phyloP scores from a whole-genome alignment of 2,329 filamentous ascomycete genomes.

The Fusarium fujikuroi region DNA sequence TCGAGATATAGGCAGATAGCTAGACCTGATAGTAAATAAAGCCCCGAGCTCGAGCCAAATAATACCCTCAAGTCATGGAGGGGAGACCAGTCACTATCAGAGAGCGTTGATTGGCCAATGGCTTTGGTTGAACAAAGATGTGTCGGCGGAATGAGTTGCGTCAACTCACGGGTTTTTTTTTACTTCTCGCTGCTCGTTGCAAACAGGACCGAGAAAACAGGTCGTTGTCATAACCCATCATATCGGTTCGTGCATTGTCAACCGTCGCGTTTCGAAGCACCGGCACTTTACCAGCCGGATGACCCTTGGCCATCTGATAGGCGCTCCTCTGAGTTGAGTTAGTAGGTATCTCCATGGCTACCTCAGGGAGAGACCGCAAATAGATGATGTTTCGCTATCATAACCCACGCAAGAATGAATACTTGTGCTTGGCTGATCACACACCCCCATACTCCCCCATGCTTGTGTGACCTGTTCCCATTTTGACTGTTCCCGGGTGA shows the following conservation, averaged over 20 bases:
- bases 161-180: slow-evolving; percentile 22
- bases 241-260: background rate
- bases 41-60: slow-evolving; percentile 34
- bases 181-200: slow-evolving; percentile 34
- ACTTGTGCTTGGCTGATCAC: slow-evolving; percentile 28
- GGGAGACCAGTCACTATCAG: slow-evolving; percentile 43
- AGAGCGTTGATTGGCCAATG: slow-evolving; percentile 49
- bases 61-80: slow-evolving; percentile 38
- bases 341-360: background rate
- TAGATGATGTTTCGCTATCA: slow-evolving; percentile 34
- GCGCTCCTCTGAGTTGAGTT: slow-evolving; percentile 7
- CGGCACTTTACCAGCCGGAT: slow-evolving; percentile 12
- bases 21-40: slow-evolving; percentile 22
- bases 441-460: slow-evolving; percentile 28
- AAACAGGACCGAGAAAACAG: slow-evolving; percentile 40
- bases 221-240: background rate
- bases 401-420: slow-evolving; percentile 28
- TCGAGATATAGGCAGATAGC: slow-evolving; percentile 25
- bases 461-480: slow-evolving; percentile 16
- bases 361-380: slow-evolving; percentile 2
- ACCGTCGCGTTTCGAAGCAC: slow-evolving; percentile 8
- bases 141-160: slow-evolving; percentile 40
- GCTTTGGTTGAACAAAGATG: slow-evolving; percentile 35
- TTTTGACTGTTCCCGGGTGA: slow-evolving; percentile 43
- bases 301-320: slow-evolving; percentile 8